Base-by-base conservation (phyloP, 2,329 filamentous ascomycete species). In the Stagonosporopsis chrysanthemi region DNA sequence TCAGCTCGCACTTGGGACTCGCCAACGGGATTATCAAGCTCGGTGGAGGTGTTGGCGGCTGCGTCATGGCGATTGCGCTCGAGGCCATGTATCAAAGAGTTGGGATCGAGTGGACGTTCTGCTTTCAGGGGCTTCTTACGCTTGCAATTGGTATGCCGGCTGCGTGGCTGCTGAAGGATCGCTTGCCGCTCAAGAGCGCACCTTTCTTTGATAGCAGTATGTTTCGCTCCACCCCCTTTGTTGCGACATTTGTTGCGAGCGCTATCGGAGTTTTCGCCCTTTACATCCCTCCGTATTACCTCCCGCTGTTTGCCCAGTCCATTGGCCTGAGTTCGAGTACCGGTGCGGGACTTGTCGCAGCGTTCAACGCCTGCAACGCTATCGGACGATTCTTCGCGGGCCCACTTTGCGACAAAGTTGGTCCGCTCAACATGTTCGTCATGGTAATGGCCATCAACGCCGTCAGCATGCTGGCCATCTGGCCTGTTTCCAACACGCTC, bases 371-470 rank as follows among this genome's bases (percentile, higher is more conserved):
- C 1, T 67, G 66, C 35, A 70, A 65, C 19, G 69, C 70, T 3
- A 53, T 70, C 0, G 70, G 70, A 8, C 52, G 70, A 11, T 69
- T 72, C 19, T 22, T 60, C 2, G 65, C 60, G 3, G 70, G 70
- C 6, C 61, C 58, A 9, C 55, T 70, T 11, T 69, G 68, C 53
- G 71, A 75, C 45, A 66, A 66, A 33, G 60, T 75, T 26, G 70
- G 72, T 1, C 63, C 69, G 11, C 56, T 71, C 19, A 73, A 74
- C 41, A 74, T 65, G 42, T 66, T 74, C n/a, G 57, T 72, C 14
- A 57, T 70, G 22, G 63, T 66, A 1, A 68, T 68, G 59, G 22
- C 60, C 1, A 36, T 73, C 29, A 70, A 71, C 24, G 68, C 67
- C 0, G 53, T 68, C 2, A 67, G 60, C 26, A 72, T 73, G 70